phyloP scores from a whole-genome alignment of 768 basidiomycete genomes.

The Mycena capillaripes region DNA sequence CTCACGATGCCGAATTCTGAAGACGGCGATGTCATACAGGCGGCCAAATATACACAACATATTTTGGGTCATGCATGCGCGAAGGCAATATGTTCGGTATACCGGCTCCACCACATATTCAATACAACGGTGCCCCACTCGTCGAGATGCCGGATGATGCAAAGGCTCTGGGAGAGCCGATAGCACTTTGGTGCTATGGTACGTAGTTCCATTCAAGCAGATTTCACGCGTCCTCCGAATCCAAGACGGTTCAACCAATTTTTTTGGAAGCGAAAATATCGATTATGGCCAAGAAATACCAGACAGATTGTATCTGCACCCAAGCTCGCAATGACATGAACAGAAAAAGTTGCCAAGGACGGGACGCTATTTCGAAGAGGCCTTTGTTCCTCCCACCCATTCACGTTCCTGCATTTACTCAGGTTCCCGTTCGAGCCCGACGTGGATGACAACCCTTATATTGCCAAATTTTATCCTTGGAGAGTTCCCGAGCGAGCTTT shows the following conservation, averaged over 20 bases:
- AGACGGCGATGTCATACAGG: background rate
- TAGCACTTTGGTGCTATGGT: background rate
- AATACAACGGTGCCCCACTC: background rate
- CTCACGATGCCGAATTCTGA: background rate
- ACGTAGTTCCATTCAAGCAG: background rate
- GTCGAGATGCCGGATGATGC: background rate
- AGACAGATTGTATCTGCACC: constrained; percentile 24
- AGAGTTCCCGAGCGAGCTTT: background rate
- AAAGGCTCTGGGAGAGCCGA: background rate
- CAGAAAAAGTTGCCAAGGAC: constrained; percentile 1
- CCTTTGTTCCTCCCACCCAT: too few relatives aligned
- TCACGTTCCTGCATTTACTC: constrained; percentile 10
- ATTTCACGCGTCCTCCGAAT: too few relatives aligned
- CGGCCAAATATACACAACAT: background rate
- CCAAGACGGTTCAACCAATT: too few relatives aligned
- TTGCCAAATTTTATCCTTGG: background rate
- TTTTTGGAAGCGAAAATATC: too few relatives aligned
- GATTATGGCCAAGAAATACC: constrained; percentile 25
- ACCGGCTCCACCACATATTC: background rate
- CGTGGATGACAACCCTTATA: background rate
- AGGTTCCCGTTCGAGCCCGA: background rate
- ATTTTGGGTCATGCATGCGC: too few relatives aligned
- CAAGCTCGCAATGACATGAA: constrained; percentile 11
- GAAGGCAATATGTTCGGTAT: constrained; percentile 3
- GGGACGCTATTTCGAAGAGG: too few relatives aligned